These are phyloP conservation scores for Oryza officinalis DNA, from an alignment of 176 grass and related monocot genomes.

Conservation along the genomic window DNA sequence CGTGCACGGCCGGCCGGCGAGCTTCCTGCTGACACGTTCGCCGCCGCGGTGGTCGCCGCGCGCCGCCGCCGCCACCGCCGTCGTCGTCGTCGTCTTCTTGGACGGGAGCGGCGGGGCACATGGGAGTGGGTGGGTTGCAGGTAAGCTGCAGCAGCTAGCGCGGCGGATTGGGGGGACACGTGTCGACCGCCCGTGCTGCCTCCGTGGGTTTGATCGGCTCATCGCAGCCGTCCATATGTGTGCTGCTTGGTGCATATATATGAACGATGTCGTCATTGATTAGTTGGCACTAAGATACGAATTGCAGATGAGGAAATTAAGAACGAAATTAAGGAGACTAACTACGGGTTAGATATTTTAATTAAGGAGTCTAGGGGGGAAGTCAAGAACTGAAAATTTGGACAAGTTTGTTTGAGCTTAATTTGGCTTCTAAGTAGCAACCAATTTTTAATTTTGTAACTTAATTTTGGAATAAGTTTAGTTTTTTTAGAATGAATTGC, in stretches of 20 bases:
- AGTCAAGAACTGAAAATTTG: not conserved
- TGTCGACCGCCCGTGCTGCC: not conserved
- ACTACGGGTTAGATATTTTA: not conserved
- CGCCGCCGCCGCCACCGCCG: not conserved
- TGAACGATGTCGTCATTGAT: not conserved
- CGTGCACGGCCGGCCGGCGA: not conserved
- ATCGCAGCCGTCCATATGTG: conserved; percentile 5
- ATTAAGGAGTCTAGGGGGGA: not conserved
- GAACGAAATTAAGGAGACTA: not conserved
- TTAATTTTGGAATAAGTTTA: no score
- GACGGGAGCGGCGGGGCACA: conserved; percentile 19
- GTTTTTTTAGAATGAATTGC: no score
- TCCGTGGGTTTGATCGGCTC: not conserved
- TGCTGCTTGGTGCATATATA: no score
- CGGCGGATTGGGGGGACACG: not conserved
- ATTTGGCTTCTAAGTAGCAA: not conserved
- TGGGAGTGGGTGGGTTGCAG: not conserved
- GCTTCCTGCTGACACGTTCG: not conserved
- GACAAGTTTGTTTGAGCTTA: not conserved
- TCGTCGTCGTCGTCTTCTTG: not conserved
- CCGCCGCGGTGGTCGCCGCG: not conserved
- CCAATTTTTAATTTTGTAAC: not conserved
- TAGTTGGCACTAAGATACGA: not conserved
- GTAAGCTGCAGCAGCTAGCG: not conserved
- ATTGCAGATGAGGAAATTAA: not conserved